Evolutionary conservation across 345 rosid species (phyloP).

Genomic region (Ailanthus altissimus): DNA sequence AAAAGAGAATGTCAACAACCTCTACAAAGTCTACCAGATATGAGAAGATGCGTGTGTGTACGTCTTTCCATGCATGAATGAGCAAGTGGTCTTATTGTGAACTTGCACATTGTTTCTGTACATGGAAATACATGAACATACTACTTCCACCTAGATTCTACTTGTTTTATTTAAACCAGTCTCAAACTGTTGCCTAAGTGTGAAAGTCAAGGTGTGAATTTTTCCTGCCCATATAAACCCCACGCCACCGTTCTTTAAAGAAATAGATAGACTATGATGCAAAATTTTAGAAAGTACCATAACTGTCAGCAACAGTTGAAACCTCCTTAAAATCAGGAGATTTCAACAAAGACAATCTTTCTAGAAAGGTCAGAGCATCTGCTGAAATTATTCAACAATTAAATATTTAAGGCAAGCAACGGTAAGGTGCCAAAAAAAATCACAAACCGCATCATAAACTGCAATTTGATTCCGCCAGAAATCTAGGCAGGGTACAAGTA

Average conservation of each 20-base stretch:
- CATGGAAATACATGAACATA: background rate
- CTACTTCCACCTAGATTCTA: background rate
- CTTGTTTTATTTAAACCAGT: background rate
- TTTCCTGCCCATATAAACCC: background rate
- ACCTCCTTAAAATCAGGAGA: background rate
- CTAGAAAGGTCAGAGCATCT: background rate
- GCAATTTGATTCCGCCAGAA: slow-evolving; percentile 87
- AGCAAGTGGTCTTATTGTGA: background rate
- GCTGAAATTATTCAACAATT: background rate
- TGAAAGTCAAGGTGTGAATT: background rate
- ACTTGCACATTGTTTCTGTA: background rate
- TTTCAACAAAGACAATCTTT: background rate
- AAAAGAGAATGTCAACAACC: slow-evolving; percentile 5
- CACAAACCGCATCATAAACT: slow-evolving; percentile 65
- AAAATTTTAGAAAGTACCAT: background rate
- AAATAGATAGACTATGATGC: background rate
- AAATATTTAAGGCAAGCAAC: background rate
- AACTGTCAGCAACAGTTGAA: background rate
- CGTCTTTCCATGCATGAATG: background rate
- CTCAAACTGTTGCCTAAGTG: background rate
- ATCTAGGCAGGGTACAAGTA: slow-evolving; percentile 66
- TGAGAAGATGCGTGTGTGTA: background rate
- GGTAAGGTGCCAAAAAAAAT: background rate
- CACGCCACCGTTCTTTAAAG: background rate
- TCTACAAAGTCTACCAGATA: background rate